A percentile compares a stretch with the other conserved stretches of the same genome.
phyloP scores from a whole-genome alignment of 257 asterid species.

The Anisodus tanguticus region DNA sequence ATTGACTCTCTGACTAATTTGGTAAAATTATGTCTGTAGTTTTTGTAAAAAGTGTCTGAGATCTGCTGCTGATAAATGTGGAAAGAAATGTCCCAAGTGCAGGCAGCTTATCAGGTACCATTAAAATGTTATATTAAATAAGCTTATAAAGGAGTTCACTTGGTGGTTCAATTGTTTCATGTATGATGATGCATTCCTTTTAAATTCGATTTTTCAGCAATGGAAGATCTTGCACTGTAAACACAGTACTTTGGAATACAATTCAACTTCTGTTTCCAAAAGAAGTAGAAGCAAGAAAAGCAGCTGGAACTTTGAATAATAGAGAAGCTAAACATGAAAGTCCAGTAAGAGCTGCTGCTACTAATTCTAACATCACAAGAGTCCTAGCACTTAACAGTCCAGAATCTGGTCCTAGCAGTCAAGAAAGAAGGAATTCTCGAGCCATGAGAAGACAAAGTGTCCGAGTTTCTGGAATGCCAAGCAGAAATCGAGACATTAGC shows the following conservation, averaged over 20 bases:
- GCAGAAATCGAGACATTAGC: conserved; percentile 33
- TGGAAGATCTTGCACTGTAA: conserved; percentile 81
- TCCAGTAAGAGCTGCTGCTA: conserved; percentile 37
- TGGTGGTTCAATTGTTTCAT: conserved; percentile 17
- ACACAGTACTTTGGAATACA: conserved; percentile 97
- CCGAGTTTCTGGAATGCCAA: conserved; percentile 38
- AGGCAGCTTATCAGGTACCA: conserved; percentile 85
- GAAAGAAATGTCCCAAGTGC: conserved; percentile 96
- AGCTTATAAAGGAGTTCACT: background rate
- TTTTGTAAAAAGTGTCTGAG: conserved; percentile 84
- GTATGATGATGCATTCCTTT: background rate
- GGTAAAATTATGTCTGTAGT: conserved; percentile 42
- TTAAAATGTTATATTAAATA: background rate
- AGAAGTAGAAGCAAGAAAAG: conserved; percentile 80
- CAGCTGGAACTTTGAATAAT: conserved; percentile 35
- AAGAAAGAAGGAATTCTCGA: conserved; percentile 41
- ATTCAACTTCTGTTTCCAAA: conserved; percentile 86
- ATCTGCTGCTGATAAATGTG: conserved; percentile 93
- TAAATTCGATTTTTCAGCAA: conserved; percentile 54
- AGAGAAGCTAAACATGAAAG: conserved; percentile 34
- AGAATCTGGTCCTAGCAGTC: conserved; percentile 42
- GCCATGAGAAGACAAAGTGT: conserved; percentile 41
- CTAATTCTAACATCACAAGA: conserved; percentile 30
- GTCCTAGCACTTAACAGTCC: conserved; percentile 50
- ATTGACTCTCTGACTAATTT: background rate